Base-by-base conservation (phyloP, 2,329 filamentous ascomycete genomes). In the Calonectria crousiana region DNA sequence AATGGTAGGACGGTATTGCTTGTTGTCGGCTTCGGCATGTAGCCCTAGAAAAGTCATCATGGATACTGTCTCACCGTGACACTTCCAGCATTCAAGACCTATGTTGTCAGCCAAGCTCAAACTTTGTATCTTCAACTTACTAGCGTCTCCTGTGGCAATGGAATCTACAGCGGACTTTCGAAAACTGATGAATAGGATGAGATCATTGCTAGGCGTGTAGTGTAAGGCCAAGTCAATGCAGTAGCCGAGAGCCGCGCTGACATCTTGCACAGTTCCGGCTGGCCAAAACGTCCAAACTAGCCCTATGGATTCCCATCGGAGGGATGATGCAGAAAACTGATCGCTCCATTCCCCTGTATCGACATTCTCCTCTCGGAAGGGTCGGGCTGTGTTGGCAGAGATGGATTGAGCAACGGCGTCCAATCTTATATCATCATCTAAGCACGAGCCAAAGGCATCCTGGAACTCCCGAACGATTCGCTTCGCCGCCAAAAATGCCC, bases 301-400 rank as follows among this genome's bases (percentile, higher is more conserved):
- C 0, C 86, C 87, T 1, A 89, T 69, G 0, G 85, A 83, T 67
- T 89, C 87, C 87, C 87, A 89, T 1, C 87, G 82, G 26, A 86
- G 78, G 20, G 83, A 84, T 0, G 74, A 73, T 0, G 86, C 86
- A 0, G 80, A 81, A 62, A 88, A 86, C 44, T 87, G 85, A 2
- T 77, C 78, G 0, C 85, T 76, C 86, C 86, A 88, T n/a, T 78
- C 77, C 4, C 83, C 75, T 0, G 84, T 75, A n/a, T 83, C 81
- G 0, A 80, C 73, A 11, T 85, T 81, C 0, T 84, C 79, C 18
- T 88, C 85, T 0, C 75, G 75, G 13, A 87, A 80, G 0, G 84
- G 82, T 9, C 78, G 81, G 0, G 82, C 76, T 0, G 86, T 87
- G 56, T 88, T 88, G 30, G 77, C 72, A 68, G 83, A 86, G 18